Percentiles rank a stretch among this genome's conserved stretches.
phyloP scores from a whole-genome alignment of 768 basidiomycete genomes.

The Boletus rufocinnamomeus region DNA sequence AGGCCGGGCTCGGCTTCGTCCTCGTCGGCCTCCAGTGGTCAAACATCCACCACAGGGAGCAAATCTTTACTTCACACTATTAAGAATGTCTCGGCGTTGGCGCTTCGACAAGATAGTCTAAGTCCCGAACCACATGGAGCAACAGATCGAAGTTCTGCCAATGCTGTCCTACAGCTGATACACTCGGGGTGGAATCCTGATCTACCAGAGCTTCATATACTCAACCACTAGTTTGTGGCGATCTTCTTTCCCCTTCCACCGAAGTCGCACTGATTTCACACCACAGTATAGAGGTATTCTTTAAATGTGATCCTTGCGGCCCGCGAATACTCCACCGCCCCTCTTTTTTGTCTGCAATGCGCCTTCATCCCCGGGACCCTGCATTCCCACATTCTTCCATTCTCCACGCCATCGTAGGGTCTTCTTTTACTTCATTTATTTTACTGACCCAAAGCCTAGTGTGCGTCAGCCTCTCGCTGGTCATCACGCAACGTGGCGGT shows the following conservation, averaged over 20 bases:
- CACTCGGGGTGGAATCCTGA: slow-evolving; percentile 86
- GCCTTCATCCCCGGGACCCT: slow-evolving; percentile 75
- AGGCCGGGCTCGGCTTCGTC: slow-evolving; percentile 27
- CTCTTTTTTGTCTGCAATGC: slow-evolving; percentile 78
- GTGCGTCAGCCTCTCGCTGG: slow-evolving; percentile 83
- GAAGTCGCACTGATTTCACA: slow-evolving; percentile 12
- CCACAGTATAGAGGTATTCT: slow-evolving; percentile 80
- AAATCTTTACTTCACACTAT: slow-evolving; percentile 3
- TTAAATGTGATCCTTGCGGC: slow-evolving; percentile 84
- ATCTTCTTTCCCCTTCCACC: slow-evolving; percentile 10
- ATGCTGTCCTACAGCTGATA: slow-evolving; percentile 65
- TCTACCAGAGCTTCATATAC: slow-evolving; percentile 69
- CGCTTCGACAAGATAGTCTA: slow-evolving; percentile 45
- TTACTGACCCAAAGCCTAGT: slow-evolving; percentile 44
- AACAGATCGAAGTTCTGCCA: slow-evolving; percentile 43
- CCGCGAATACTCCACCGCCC: slow-evolving; percentile 81
- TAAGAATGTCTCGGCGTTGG: slow-evolving; percentile 3
- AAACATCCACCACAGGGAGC: slow-evolving; percentile 8
- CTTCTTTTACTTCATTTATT: slow-evolving; percentile 2
- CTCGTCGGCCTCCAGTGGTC: slow-evolving; percentile 22
- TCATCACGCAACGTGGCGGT: slow-evolving; percentile 67
- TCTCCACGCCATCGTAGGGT: slow-evolving; percentile 82
- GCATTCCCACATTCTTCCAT: slow-evolving; percentile 89
- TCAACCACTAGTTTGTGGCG: slow-evolving; percentile 73
- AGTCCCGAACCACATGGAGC: slow-evolving; percentile 51